These are phyloP conservation scores for Articulospora tetracladia DNA, from an alignment of 495 filamentous ascomycete species.

Conservation along the genomic window DNA sequence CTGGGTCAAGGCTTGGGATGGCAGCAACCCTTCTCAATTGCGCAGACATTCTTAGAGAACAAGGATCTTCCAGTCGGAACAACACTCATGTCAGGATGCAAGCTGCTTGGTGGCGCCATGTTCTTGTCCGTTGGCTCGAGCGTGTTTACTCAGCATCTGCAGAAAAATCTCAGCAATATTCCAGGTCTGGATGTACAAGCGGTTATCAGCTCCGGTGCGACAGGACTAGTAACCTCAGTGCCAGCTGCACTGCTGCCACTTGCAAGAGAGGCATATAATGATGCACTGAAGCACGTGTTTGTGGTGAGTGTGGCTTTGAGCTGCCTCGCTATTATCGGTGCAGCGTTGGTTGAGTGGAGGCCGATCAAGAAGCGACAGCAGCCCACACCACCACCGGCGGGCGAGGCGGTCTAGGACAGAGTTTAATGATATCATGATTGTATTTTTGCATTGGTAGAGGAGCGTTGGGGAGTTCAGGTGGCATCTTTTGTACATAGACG, in stretches of 20 bases:
- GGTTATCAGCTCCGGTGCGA: conserved; percentile 50
- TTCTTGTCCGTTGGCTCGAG: conserved; percentile 76
- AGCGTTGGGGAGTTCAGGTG: not conserved
- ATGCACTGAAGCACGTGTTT: conserved; percentile 33
- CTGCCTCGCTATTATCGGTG: conserved; percentile 1
- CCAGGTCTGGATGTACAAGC: conserved; percentile 20
- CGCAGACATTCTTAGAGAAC: conserved; percentile 44
- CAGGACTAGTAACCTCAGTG: conserved; percentile 43
- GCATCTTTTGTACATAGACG: not conserved
- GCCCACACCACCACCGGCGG: conserved; percentile 22
- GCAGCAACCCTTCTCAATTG: conserved; percentile 59
- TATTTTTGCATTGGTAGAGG: not conserved
- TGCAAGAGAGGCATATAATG: conserved; percentile 54
- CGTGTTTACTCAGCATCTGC: conserved; percentile 63
- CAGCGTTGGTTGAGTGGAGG: conserved; percentile 10
- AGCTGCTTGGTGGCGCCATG: conserved; percentile 67
- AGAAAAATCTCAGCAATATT: conserved; percentile 44
- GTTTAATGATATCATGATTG: not conserved
- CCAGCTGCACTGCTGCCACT: conserved; percentile 33
- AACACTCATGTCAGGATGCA: conserved; percentile 59
- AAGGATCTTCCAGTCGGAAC: conserved; percentile 55
- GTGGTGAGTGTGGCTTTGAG: conserved; percentile 16
- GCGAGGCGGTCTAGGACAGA: conserved; percentile 19
- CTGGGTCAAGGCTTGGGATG: conserved; percentile 64
- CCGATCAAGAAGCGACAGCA: not conserved